Base-by-base conservation (phyloP, 2,329 filamentous ascomycete species). In the Aspergillus nomiae region DNA sequence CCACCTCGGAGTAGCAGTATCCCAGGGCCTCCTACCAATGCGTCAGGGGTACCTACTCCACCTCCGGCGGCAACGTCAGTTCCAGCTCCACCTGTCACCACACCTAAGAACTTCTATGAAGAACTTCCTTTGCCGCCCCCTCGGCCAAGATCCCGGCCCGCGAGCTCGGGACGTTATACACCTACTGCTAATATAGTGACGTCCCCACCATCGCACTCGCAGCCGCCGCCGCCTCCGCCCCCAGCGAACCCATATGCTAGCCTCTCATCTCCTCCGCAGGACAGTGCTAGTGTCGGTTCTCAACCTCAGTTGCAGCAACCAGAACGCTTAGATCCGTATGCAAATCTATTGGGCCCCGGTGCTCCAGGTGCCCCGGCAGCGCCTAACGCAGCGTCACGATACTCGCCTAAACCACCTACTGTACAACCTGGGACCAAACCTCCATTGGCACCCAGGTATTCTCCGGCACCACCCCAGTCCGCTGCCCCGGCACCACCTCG, bases 61-160 rank as follows among this genome's bases (percentile, higher is more conserved):
- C 61, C 66, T 11, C 32, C 77, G 72, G 30, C 77, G 74, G 56
- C 80, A 80, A n/a, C 71, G 69, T 28, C 80, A 77, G 55, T 63
- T 38, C 41, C 69, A 30, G 48, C 66, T 36, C 41, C 69, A 30
- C 45, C 66, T 21, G 60, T 65, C 8, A 63, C 71, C 43, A 70
- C 74, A 5, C 68, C 74, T 1, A 78, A 78, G 63, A 87, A 85
- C 68, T 94, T 94, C 74, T 94, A 93, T 68, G 91, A 94, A 76
- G 91, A 94, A 60, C 81, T 94, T 26, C 91, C 91, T 1, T 76
- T 70, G 62, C 68, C 90, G 58, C 77, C 84, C 1, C 77, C 85
- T 4, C 89, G 84, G 71, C 56, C 68, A 41, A 66, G 59, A 53
- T 84, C 87, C n/a, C 85, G 89, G 30, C 86, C 87, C 21, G 82